Base-by-base conservation (phyloP, 805 yeast genomes). In the Cyberlindnera suaveolens region DNA sequence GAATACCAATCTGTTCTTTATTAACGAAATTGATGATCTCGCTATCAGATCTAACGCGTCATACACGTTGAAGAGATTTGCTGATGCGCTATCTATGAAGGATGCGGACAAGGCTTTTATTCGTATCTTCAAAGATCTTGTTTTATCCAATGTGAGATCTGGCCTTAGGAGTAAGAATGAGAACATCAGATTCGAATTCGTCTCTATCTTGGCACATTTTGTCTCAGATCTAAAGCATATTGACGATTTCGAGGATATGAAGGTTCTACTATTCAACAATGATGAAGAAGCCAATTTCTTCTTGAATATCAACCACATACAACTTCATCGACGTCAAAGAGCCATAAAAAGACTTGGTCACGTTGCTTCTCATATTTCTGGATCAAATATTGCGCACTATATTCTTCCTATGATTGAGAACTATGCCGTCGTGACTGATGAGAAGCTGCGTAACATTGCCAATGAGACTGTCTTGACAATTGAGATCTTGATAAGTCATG, bases 271-370 rank as follows among this genome's bases (percentile, higher is more conserved):
- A 1, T 73, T 68, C 53, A 70, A 74, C 40, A 82, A 81, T 34
- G 95, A 88, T 53, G 91, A 82, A 31, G 97, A 89, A 53, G 84
- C 88, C 4, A 82, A 87, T 61, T 85, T 87, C 57, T 87, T 87
- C 63, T 60, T 66, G 35, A 88, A 89, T 53, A 71, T 93, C 38
- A 74, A 73, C 46, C 96, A 91, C 61, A 80, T 91, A 31, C 99
- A 91, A 65, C 54, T 83, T 9, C 88, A 83, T 56, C 78, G 95
- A 65, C 82, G 96, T 53, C 89, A 85, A 61, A 74, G 89, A 54
- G 96, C 98, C 0, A 71, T 91, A 18, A 74, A 78, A 54, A 73
- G 85, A 45, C 63, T 90, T 26, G 72, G 73, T 10, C 78, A 70
- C 5, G 54, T 71, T 35, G 74, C 78, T 6, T 45, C 60, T 17